Evolutionary conservation across 148 eudicot genomes (phyloP).

Genomic region (Chenopodium suecicum): DNA sequence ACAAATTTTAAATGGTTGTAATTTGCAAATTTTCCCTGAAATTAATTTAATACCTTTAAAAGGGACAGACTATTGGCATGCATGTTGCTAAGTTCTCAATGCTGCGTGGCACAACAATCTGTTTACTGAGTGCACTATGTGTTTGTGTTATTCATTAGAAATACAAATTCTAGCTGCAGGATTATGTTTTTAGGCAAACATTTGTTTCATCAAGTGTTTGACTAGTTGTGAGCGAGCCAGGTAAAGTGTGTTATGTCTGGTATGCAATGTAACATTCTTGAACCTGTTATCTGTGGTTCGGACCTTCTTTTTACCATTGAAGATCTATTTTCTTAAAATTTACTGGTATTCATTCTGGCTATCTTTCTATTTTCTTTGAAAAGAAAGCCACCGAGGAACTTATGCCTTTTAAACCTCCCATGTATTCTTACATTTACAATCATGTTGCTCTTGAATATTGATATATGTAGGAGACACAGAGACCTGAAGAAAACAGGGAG

Average conservation of each 20-base stretch:
- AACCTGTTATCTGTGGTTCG: not conserved
- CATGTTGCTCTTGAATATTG: not conserved
- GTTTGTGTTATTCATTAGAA: not conserved
- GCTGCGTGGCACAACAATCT: not conserved
- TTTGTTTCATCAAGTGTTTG: not conserved
- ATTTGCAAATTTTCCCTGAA: too few species aligned
- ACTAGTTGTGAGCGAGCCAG: not conserved
- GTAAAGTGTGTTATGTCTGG: not conserved
- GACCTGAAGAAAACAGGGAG: conserved; percentile 46
- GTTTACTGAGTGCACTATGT: too few species aligned
- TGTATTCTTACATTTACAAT: not conserved
- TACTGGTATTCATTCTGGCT: not conserved
- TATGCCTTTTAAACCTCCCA: not conserved
- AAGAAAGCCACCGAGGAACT: not conserved
- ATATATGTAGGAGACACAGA: conserved; percentile 45
- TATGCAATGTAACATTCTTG: not conserved
- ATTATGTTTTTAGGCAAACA: not conserved
- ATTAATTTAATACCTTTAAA: too few species aligned
- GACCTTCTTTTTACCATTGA: not conserved
- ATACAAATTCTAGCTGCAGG: not conserved
- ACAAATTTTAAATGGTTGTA: too few species aligned
- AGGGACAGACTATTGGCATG: not conserved
- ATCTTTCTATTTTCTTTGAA: not conserved
- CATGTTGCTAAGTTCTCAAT: not conserved
- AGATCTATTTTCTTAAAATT: not conserved